phyloP scores from a whole-genome alignment of 2,329 filamentous ascomycete genomes.

The Tolypocladium pustulatum region DNA sequence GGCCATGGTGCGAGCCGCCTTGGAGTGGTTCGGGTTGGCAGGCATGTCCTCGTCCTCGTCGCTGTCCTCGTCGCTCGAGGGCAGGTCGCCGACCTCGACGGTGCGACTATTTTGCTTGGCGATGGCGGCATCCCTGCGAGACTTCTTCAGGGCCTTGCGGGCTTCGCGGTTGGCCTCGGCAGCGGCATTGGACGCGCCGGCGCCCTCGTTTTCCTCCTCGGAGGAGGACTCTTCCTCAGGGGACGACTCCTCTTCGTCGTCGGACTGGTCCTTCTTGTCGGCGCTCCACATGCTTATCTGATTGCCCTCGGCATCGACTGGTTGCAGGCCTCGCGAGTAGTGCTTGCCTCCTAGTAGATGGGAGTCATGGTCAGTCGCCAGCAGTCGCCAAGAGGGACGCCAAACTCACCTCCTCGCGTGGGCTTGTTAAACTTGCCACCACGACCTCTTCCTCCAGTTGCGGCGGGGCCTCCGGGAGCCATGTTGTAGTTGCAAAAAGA shows the following conservation, averaged over 20 bases:
- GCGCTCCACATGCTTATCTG: conserved; percentile 80
- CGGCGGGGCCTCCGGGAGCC: conserved; percentile 31
- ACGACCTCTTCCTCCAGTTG: conserved; percentile 46
- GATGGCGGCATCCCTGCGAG: conserved; percentile 82
- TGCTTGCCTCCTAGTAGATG: conserved; percentile 71
- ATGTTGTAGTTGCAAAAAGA: conserved; percentile 22
- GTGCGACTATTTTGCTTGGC: conserved; percentile 60
- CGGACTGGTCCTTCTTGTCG: conserved; percentile 33
- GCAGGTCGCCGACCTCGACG: conserved; percentile 78
- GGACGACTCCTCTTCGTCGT: conserved; percentile 39
- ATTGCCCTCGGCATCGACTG: conserved; percentile 81
- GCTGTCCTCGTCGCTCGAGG: conserved; percentile 57
- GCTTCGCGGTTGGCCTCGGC: conserved; percentile 64
- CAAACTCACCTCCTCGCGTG: conserved; percentile 66
- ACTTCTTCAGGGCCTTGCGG: conserved; percentile 78
- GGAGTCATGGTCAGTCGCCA: background rate
- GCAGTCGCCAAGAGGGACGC: background rate
- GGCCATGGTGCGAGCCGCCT: conserved; percentile 54
- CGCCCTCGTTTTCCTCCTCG: conserved; percentile 40
- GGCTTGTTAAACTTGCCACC: conserved; percentile 93
- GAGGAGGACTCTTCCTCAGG: conserved; percentile 19
- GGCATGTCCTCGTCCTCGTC: conserved; percentile 55
- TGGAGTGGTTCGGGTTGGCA: conserved; percentile 86
- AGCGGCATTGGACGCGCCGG: conserved; percentile 30
- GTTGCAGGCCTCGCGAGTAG: conserved; percentile 85